A percentile compares a stretch with the other conserved stretches of the same genome.
Evolutionary conservation across 306 rosid species (phyloP).

Genomic region (Corylus americana): DNA sequence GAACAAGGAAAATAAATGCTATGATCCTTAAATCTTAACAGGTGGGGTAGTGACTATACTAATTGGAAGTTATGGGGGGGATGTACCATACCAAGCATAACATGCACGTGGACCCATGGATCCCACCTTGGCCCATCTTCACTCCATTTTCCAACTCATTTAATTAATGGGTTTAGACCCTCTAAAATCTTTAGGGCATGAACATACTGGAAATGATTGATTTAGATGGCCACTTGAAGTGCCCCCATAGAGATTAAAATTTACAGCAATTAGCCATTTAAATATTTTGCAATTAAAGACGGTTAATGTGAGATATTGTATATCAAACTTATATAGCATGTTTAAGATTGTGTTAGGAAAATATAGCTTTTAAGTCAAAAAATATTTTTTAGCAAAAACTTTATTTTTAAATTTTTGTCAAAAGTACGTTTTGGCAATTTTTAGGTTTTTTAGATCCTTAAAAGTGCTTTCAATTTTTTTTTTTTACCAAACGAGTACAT

Average conservation of each 20-base stretch:
- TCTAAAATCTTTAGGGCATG: background rate
- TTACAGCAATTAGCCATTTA: no score
- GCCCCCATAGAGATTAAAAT: constrained; percentile 17
- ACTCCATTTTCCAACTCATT: constrained; percentile 3
- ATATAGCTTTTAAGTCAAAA: no score
- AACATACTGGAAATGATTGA: constrained; percentile 29
- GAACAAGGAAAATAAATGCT: constrained; percentile 45
- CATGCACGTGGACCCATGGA: constrained; percentile 48
- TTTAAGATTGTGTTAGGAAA: no score
- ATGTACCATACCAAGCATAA: constrained; percentile 46
- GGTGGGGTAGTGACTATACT: constrained; percentile 33
- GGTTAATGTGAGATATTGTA: no score
- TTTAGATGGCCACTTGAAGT: constrained; percentile 12
- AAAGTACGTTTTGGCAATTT: no score
- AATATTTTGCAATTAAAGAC: background rate
- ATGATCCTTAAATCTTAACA: constrained; percentile 53
- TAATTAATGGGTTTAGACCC: background rate
- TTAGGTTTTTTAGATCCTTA: no score
- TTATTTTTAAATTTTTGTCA: no score
- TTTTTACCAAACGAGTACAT: no score
- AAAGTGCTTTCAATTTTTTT: no score
- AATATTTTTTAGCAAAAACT: no score
- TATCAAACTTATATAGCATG: no score
- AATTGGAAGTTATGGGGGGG: constrained; percentile 45
- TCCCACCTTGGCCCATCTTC: constrained; percentile 17